Evolutionary conservation across 169 alveolate species (phyloP).

Genomic region (Plasmodium sp.): DNA sequence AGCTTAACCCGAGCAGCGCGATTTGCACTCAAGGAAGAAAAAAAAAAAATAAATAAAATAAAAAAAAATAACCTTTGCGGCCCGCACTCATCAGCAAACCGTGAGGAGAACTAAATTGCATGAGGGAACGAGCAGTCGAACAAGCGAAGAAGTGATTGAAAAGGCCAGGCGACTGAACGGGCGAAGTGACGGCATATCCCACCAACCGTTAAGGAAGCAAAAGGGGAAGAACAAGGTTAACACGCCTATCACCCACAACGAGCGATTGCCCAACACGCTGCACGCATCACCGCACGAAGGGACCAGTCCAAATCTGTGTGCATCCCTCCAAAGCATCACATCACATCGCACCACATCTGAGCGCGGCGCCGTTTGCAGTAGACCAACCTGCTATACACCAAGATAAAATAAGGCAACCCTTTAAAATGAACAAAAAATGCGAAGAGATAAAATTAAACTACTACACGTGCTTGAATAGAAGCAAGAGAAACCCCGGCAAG

Average conservation of each 20-base stretch:
- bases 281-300: not conserved
- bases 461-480: slow-evolving; percentile 65
- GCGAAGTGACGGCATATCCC: not conserved
- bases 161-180: not conserved
- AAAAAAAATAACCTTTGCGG: not conserved
- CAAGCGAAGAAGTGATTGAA: not conserved
- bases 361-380: not conserved
- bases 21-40: not conserved
- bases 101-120: not conserved
- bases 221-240: not conserved
- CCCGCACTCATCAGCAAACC: not conserved
- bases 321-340: not conserved
- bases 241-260: not conserved
- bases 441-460: slow-evolving; percentile 64
- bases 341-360: not conserved
- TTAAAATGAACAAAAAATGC: slow-evolving; percentile 71
- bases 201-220: not conserved
- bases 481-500: slow-evolving; percentile 53
- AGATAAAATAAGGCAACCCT: not conserved
- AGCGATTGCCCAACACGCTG: not conserved
- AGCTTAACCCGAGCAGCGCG: not conserved
- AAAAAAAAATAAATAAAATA: not conserved
- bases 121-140: not conserved
- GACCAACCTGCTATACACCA: not conserved
- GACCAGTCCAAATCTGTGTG: not conserved